A percentile compares a stretch with the other conserved stretches of the same genome.
phyloP scores from a whole-genome alignment of 768 basidiomycete genomes.

The Boletus rubroflammeus region DNA sequence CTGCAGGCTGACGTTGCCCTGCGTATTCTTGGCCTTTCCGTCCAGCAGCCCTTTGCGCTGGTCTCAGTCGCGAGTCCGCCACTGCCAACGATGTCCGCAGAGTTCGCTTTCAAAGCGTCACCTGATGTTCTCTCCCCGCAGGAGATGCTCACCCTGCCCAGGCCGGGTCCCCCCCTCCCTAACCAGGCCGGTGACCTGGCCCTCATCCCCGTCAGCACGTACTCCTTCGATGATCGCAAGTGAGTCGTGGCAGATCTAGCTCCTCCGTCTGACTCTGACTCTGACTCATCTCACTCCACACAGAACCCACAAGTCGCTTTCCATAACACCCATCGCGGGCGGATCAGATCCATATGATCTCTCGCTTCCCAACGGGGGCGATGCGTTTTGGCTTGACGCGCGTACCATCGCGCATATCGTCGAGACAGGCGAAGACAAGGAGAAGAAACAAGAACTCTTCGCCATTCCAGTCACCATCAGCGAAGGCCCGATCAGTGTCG shows the following conservation, averaged over 20 bases:
- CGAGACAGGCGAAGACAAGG: constrained; percentile 44
- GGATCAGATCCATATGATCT: constrained; percentile 49
- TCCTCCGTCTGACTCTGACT: background rate
- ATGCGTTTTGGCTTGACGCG: constrained; percentile 74
- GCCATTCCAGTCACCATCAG: constrained; percentile 52
- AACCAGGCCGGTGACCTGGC: constrained; percentile 68
- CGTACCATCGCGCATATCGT: constrained; percentile 71
- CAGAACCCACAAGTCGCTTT: constrained; percentile 70
- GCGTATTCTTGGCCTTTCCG: constrained; percentile 50
- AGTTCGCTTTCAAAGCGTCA: constrained; percentile 59
- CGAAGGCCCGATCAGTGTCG: constrained; percentile 31
- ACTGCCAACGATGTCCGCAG: constrained; percentile 31
- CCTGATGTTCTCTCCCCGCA: constrained; percentile 64
- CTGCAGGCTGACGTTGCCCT: constrained; percentile 32
- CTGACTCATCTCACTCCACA: background rate
- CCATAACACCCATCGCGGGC: constrained; percentile 56
- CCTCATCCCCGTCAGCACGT: constrained; percentile 62
- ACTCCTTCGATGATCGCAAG: constrained; percentile 72
- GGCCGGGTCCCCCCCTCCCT: constrained; percentile 64
- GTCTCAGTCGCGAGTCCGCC: background rate
- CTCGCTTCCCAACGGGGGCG: constrained; percentile 63
- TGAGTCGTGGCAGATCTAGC: constrained; percentile 33
- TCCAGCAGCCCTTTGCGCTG: constrained; percentile 46
- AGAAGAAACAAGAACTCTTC: constrained; percentile 53
- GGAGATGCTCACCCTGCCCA: constrained; percentile 63